Base-by-base conservation (phyloP, 202 grass and related monocot species). In the Cymbopogon flexuosus region DNA sequence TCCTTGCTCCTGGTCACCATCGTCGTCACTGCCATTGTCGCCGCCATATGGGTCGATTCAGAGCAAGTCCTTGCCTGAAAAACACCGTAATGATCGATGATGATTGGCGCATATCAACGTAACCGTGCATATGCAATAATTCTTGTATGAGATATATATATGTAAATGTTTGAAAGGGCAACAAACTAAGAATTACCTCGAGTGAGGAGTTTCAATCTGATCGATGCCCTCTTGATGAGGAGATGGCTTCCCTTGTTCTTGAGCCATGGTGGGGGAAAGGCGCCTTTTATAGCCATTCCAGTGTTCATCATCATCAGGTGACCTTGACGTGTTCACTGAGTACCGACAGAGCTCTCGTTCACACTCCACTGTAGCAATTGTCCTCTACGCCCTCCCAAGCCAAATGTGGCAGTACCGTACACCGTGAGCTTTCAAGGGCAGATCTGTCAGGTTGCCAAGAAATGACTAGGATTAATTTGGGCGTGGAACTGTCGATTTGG, bases 1-100 rank as follows among this genome's bases (percentile, higher is more conserved):
- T 86, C 47, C 46, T 82, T 86, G 58, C 79, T 89, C 63, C 61
- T 76, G 1, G 68, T 88, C 56, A 75, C 79, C 83, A 76, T 82
- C 31, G 82, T 89, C 36, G 65, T 18, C 19, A 70, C 72, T 4
- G 77, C 80, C 79, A 82, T 82, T 21, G 37, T 61, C 42, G 78
- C 72, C 11, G 84, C 80, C 86, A 88, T 84, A 88, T 84, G 0
- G 16, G 29, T 52, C 7, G 21, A 31, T 33, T 68, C 64, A 42
- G 47, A n/a, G 33, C 19, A 11, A 29, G 4, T 22, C 59, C 10
- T 52, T 79, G 16, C 23, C 27, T 77, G 19, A 47, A 24, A 22
- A 77, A 65, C 13, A 19, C 18, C 16, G 31, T 43, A 7, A 27
- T 22, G 21, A 70, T n/a, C n/a, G n/a, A n/a, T n/a, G n/a, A n/a